These are phyloP conservation scores for Rhodotorula mucilaginosa DNA, from an alignment of 1,284 basidiomycete genomes.

Conservation along the genomic window DNA sequence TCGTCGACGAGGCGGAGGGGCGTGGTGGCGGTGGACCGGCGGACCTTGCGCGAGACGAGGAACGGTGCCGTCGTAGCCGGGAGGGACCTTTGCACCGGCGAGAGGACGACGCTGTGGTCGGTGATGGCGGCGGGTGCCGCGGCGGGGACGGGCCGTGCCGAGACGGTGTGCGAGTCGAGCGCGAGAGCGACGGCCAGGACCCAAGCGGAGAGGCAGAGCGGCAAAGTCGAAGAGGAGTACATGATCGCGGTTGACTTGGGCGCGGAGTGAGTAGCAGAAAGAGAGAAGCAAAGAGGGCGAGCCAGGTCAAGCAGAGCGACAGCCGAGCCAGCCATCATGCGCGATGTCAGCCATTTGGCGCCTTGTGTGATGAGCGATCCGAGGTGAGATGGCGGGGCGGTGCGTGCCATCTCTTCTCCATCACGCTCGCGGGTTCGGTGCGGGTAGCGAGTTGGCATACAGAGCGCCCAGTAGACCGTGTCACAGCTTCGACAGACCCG, in stretches of 20 bases:
- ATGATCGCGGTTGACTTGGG: not conserved
- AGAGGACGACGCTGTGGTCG: not conserved
- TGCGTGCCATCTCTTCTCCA: not conserved
- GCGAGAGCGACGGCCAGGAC: slow-evolving; percentile 2
- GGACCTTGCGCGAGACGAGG: not conserved
- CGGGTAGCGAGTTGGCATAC: not conserved
- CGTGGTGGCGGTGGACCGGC: not conserved
- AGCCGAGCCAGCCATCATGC: not conserved
- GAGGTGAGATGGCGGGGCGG: not conserved
- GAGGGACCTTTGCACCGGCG: not conserved
- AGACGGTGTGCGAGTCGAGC: too few species aligned
- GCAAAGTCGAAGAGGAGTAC: not conserved
- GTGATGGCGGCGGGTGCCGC: too few species aligned
- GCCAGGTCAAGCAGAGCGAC: not conserved
- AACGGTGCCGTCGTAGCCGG: slow-evolving; percentile 1
- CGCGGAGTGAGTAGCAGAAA: too few species aligned
- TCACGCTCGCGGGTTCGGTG: not conserved
- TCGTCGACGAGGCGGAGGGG: slow-evolving; percentile 1
- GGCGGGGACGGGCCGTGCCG: not conserved
- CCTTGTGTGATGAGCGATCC: not conserved
- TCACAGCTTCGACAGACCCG: too few species aligned
- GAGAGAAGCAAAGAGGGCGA: not conserved
- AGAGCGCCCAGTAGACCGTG: not conserved
- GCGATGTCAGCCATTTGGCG: not conserved
- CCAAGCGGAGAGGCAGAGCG: not conserved